Evolutionary conservation across 345 rosid genomes (phyloP).

Genomic region (Dovyalis caffra): DNA sequence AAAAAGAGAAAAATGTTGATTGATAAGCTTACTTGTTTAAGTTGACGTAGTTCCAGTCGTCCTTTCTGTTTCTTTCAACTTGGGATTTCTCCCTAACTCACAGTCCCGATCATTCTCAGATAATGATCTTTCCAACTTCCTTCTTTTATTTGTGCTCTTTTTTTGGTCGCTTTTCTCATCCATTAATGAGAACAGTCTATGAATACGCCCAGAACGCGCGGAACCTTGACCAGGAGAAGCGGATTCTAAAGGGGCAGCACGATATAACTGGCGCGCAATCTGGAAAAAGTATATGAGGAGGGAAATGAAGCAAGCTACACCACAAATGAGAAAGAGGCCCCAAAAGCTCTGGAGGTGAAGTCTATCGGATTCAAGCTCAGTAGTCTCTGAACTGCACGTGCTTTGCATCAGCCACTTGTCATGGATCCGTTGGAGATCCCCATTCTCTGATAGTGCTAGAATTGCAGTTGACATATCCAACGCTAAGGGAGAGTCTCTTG

Average conservation of each 20-base stretch:
- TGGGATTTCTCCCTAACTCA: constrained; percentile 21
- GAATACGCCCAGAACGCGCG: constrained; percentile 43
- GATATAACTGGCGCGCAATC: constrained; percentile 40
- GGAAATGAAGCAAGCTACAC: constrained; percentile 69
- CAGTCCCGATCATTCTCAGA: constrained; percentile 25
- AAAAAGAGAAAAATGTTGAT: background rate
- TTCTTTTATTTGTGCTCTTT: constrained; percentile 43
- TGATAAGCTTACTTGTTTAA: background rate
- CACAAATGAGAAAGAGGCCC: constrained; percentile 84
- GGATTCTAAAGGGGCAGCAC: constrained; percentile 24
- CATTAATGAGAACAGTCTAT: constrained; percentile 63
- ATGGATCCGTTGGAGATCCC: constrained; percentile 91
- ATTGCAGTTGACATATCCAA: constrained; percentile 84
- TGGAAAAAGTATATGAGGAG: constrained; percentile 59
- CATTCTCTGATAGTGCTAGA: constrained; percentile 75
- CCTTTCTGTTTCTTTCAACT: constrained; percentile 22
- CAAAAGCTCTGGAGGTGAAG: constrained; percentile 82
- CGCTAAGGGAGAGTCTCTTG: constrained; percentile 85
- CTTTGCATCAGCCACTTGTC: constrained; percentile 86
- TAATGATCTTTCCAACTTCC: constrained; percentile 48
- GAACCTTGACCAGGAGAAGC: constrained; percentile 26
- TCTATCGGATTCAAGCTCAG: constrained; percentile 68
- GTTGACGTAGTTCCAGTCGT: background rate
- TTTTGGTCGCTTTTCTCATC: constrained; percentile 65
- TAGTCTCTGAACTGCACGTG: constrained; percentile 57